Conservation (phyloP, 768 basidiomycete species). For the Mycena galopus region DNA sequence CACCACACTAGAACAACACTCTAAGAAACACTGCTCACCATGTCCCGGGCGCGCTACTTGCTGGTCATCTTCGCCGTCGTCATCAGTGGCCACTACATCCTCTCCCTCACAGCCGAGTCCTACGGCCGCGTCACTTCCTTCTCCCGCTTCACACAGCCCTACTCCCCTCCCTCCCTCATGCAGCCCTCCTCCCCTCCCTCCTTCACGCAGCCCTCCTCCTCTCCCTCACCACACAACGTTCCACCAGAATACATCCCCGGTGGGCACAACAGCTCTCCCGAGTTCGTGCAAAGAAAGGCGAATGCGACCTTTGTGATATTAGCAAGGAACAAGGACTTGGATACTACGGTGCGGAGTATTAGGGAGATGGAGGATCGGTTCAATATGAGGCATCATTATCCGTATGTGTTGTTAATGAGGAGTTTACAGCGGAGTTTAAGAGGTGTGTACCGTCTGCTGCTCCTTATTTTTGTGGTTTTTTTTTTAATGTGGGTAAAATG, state of each 20-base stretch:
- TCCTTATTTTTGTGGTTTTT: too few species aligned
- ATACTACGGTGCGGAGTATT: constrained; percentile 73
- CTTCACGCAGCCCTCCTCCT: too few species aligned
- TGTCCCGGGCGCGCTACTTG: constrained; percentile 12
- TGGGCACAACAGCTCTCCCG: constrained; percentile 47
- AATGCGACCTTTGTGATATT: constrained; percentile 66
- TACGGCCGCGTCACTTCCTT: constrained; percentile 67
- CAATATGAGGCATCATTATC: constrained; percentile 82
- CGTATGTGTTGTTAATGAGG: constrained; percentile 88
- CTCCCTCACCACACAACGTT: constrained; percentile 3
- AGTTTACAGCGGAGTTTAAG: constrained; percentile 83
- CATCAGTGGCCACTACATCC: constrained; percentile 57
- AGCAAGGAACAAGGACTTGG: constrained; percentile 74
- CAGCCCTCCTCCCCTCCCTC: too few species aligned
- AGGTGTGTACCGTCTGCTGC: constrained; percentile 47
- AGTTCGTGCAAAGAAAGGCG: constrained; percentile 42
- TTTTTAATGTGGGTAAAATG: background rate
- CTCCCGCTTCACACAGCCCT: constrained; percentile 32
- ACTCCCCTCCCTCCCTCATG: too few species aligned
- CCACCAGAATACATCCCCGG: constrained; percentile 37
- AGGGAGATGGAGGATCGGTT: constrained; percentile 86
- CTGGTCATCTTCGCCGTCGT: constrained; percentile 31
- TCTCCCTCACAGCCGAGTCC: constrained; percentile 63
- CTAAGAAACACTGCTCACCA: too few species aligned
- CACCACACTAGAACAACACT: too few species aligned